These are phyloP conservation scores for Mentha longifolia DNA, from an alignment of 257 asterid genomes.

Conservation along the genomic window DNA sequence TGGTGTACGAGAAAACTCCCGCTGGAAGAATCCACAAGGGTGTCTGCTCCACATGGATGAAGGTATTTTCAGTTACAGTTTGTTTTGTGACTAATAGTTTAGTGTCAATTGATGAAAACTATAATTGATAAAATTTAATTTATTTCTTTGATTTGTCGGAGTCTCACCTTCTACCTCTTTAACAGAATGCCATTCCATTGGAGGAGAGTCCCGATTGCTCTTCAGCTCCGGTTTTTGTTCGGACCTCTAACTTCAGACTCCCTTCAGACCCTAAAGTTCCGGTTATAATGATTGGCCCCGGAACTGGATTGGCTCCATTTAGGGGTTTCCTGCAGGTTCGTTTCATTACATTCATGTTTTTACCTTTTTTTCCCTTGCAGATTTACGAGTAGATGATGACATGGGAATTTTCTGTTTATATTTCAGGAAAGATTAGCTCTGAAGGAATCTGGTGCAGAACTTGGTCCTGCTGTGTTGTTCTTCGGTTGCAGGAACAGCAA, in stretches of 20 bases:
- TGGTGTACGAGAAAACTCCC: conserved; percentile 87
- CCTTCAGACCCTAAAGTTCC: conserved; percentile 89
- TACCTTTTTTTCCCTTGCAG: background rate
- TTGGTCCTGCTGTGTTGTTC: conserved; percentile 83
- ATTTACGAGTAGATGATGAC: conserved; percentile 2
- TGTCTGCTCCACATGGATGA: conserved; percentile 98
- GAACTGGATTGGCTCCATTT: conserved; percentile 98
- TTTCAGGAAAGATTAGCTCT: conserved; percentile 95
- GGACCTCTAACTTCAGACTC: conserved; percentile 91
- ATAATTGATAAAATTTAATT: background rate
- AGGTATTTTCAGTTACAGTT: conserved; percentile 53
- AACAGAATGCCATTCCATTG: conserved; percentile 77
- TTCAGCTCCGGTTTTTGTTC: conserved; percentile 77
- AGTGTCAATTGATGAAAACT: too few species aligned
- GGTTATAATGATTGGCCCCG: conserved; percentile 93
- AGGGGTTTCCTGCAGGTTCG: conserved; percentile 98
- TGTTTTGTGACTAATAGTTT: conserved; percentile 5
- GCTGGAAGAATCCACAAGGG: conserved; percentile 94
- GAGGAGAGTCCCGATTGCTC: conserved; percentile 80
- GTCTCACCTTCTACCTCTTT: conserved; percentile 23
- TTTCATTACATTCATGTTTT: background rate
- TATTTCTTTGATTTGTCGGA: background rate
- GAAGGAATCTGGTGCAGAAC: conserved; percentile 87
- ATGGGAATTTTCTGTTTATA: background rate
- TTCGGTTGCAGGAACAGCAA: conserved; percentile 95